Evolutionary conservation across 225 moss, liverwort and hornwort genomes (phyloP).

Genomic region (Polytrichum commune): DNA sequence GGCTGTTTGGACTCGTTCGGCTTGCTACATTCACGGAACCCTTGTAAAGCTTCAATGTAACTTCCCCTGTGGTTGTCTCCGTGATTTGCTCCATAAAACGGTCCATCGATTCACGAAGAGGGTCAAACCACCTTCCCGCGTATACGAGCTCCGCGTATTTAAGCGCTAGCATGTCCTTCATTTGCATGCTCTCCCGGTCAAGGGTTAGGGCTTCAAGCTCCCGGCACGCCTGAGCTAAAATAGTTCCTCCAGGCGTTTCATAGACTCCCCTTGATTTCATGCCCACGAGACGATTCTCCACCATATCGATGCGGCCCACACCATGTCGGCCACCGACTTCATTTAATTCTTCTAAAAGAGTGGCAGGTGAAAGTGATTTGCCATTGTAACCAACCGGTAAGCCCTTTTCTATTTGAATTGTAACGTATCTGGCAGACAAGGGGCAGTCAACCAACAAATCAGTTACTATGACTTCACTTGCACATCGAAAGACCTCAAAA

Average conservation of each 20-base stretch:
- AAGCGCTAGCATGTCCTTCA: slow-evolving; percentile 79
- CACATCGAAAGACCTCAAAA: no score
- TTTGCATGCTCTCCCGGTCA: slow-evolving; percentile 87
- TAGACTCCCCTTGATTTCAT: slow-evolving; percentile 96
- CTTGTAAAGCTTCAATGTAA: slow-evolving; percentile 80
- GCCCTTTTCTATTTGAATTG: slow-evolving; percentile 74
- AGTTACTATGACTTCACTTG: no score
- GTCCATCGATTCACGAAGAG: slow-evolving; percentile 91
- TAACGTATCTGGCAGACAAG: slow-evolving; percentile 56
- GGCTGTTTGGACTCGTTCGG: slow-evolving; percentile 74
- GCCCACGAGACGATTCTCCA: slow-evolving; percentile 90
- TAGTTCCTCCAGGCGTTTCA: slow-evolving; percentile 95
- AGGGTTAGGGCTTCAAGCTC: slow-evolving; percentile 90
- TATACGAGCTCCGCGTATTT: slow-evolving; percentile 94
- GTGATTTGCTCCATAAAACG: slow-evolving; percentile 92
- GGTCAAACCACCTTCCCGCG: slow-evolving; percentile 95
- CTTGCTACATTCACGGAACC: slow-evolving; percentile 71
- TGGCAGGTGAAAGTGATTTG: slow-evolving; percentile 63
- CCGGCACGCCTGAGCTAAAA: slow-evolving; percentile 67
- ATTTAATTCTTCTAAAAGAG: slow-evolving; percentile 60
- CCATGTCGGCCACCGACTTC: slow-evolving; percentile 81
- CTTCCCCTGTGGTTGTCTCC: slow-evolving; percentile 79
- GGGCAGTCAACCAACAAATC: neutral
- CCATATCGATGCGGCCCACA: slow-evolving; percentile 89
- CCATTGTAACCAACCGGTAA: slow-evolving; percentile 63